Evolutionary conservation across 371 early-diverging fungal species (phyloP), one percentile per base, ranked within the genome.

Genomic region (Nematocida ausubeli): DNA sequence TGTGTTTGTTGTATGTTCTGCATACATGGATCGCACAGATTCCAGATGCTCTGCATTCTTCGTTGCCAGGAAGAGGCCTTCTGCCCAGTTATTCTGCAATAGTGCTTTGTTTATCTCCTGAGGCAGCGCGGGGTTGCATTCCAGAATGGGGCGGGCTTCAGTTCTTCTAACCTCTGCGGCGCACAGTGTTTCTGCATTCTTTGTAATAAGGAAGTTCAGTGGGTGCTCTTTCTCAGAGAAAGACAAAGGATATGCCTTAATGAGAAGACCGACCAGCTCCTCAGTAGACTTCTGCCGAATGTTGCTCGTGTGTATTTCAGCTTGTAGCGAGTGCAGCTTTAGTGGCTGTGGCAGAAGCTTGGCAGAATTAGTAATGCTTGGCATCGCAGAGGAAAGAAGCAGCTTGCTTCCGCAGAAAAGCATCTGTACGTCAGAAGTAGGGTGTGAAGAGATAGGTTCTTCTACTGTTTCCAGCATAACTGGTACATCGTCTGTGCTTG

Each of bases 11-110:
- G 40, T 70, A 12, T n/a, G 7, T 40, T 57, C 34, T 9, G 58
- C 58, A 58, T 70, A 70, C 26, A 12, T 55, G 55, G 9, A 6
- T 40, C 42, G 28, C 9, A 58, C 16, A 0, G 35, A 57, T 30
- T 35, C 12, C 24, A 22, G 16, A 2, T 55, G 6, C 24, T 39
- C n/a, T 34, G 7, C 28, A 19, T 34, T 19, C 9, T 9, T 7
- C 9, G 19, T 24, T 12, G 70, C 6, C 9, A 44, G 39, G 58
- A 70, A 70, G 58, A 70, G 40, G 12, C 57, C 70, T 40, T 55
- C 56, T 57, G 57, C 57, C 70, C 70, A 70, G 39, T 70, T 57
- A 39, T 70, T 70, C 30, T 47, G 30, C 6, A 16, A 44, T 9
- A 70, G 9, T 9, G 49, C 44, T 12, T 37, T 32, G 58, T 55